Conservation (phyloP, 2,329 filamentous ascomycete species). For the Monilinia fructicola region DNA sequence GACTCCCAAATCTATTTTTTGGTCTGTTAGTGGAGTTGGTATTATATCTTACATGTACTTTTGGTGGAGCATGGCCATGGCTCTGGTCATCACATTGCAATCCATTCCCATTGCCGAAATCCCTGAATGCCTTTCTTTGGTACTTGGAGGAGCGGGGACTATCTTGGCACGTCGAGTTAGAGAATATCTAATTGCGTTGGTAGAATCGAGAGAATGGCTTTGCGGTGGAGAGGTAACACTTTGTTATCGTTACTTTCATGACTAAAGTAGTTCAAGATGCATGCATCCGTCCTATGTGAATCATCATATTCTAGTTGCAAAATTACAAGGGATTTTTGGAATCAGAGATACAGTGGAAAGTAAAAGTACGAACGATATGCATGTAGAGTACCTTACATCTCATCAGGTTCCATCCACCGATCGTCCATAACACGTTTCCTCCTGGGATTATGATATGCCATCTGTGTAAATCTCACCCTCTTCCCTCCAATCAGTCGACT, state of each 20-base stretch:
- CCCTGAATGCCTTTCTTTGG: slow-evolving; percentile 6
- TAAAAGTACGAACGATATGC: not conserved
- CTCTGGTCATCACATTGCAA: slow-evolving; percentile 7
- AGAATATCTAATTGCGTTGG: not conserved
- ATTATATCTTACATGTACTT: slow-evolving; percentile 13
- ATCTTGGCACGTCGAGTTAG: not conserved
- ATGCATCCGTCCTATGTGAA: no score
- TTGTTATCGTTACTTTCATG: not conserved
- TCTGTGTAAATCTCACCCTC: slow-evolving; percentile 9
- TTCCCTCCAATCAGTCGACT: slow-evolving; percentile 3
- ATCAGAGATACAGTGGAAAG: not conserved
- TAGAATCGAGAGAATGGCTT: not conserved
- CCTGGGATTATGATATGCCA: slow-evolving; percentile 12
- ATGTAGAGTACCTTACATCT: slow-evolving; percentile 17
- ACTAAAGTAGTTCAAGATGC: not conserved
- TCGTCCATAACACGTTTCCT: slow-evolving; percentile 22
- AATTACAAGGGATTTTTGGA: not conserved
- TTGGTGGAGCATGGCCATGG: slow-evolving; percentile 6
- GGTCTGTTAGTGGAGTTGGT: not conserved
- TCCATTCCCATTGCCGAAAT: slow-evolving; percentile 2
- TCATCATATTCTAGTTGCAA: not conserved
- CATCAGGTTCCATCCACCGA: slow-evolving; percentile 8
- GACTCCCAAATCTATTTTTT: slow-evolving; percentile 10
- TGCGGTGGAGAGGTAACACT: not conserved
- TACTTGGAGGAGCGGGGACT: not conserved